Evolutionary conservation across 345 rosid species (phyloP), one percentile per base, ranked within the genome.

Genomic region (Hibiscus tridactylites): DNA sequence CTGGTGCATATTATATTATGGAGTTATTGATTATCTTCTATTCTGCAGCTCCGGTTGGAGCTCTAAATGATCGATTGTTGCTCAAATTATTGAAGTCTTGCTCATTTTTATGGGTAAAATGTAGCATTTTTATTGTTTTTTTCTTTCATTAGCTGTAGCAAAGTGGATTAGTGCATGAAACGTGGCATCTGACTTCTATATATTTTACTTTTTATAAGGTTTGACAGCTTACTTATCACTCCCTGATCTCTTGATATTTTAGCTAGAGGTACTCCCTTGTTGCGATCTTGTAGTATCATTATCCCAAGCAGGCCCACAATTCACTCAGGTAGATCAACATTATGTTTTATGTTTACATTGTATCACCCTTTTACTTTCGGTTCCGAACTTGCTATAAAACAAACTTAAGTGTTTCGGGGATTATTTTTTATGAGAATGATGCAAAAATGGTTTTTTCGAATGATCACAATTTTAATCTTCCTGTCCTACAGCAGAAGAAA

Each of bases 231-330:
- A 80, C 90, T 90, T 61, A 92, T 92, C 71, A 90, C 97, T 80
- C 99, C 99, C 71, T 80, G 92, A 84, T 90, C 97, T 74, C 93
- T 95, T 64, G 88, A 92, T 78, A 89, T 90, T 80, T 93, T 94
- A 72, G 87, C 93, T 73, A 82, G 86, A 77, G 95, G 99, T 72
- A 79, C 97, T 78, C 97, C 97, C 90, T 65, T 95, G 97, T 78
- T 96, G 97, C 72, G 99, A 92, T 83, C 95, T 95, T 81, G 97
- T 97, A 74, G 97, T 95, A 69, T 86, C 99, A 47, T 82, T 95
- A 71, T 94, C 97, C 68, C 99, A 95, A 82, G 83, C 97, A 65
- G 91, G 99, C 70, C 99, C 97, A 39, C 97, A 95, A 76, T 95
- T 95, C 84, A 95, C 97, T 75, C 97, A 95, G 90, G 98, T 89